Evolutionary conservation across 257 asterid species (phyloP).

Genomic region (Lavandula angustifolia): DNA sequence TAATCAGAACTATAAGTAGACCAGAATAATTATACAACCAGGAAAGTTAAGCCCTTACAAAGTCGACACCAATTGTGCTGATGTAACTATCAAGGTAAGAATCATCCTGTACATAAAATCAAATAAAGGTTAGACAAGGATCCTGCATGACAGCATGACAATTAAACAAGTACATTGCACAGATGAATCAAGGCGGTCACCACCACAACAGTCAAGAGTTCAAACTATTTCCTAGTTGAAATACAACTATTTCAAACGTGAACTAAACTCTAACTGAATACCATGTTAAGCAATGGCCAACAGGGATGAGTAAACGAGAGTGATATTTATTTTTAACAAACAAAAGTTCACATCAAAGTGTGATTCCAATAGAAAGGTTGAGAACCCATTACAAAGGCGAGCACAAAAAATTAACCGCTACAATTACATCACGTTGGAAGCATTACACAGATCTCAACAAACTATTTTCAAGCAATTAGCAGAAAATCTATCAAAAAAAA

Average conservation of each 20-base stretch:
- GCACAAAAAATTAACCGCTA: background rate
- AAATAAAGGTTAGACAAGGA: conserved; percentile 32
- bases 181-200: too few species aligned
- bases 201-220: too few species aligned
- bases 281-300: too few species aligned
- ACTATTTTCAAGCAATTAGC: conserved; percentile 1
- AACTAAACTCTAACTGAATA: too few species aligned
- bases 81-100: conserved; percentile 88
- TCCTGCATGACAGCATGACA: conserved; percentile 35
- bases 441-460: background rate
- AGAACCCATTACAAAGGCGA: background rate
- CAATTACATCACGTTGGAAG: background rate
- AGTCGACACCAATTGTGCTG: conserved; percentile 94
- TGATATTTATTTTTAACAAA: too few species aligned
- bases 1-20: conserved; percentile 27
- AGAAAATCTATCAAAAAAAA: background rate
- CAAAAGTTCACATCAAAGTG: too few species aligned
- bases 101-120: conserved; percentile 55
- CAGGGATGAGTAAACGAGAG: too few species aligned
- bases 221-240: too few species aligned
- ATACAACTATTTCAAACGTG: too few species aligned
- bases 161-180: background rate
- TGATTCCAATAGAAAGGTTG: background rate
- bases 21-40: background rate
- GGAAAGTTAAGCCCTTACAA: conserved; percentile 52